Evolutionary conservation across 2,329 filamentous ascomycete species (phyloP), one percentile per base, ranked within the genome.

Genomic region (Didymellaceae sp.): DNA sequence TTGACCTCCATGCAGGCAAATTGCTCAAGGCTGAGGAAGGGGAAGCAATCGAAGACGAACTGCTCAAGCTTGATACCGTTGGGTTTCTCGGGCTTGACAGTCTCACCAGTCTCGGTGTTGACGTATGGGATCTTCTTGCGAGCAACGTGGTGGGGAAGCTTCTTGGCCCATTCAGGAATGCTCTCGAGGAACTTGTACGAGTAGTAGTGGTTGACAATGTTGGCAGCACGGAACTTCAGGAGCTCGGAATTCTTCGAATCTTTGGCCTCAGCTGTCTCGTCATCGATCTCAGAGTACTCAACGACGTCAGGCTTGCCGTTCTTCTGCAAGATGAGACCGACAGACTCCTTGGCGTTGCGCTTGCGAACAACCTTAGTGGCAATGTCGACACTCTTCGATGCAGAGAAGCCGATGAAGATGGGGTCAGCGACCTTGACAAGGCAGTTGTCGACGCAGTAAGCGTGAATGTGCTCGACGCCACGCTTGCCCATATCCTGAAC

Each of bases 181-280:
- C 85, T 88, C 74, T 96, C 89, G 39, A 99, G 83, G 83, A 97
- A 97, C 62, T 83, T 79, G 81, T 92, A 93, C 37, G 91, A 96
- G 80, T 99, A 99, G 84, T 97, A 99, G 82, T 99, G 94, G 82
- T 99, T 99, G 78, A 99, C 94, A 65, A 99, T 99, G 80, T 99
- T 99, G 69, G 93, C 94, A 50, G 94, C 93, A 56, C 94, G 89
- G 86, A 96, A 97, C 77, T 93, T 95, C 71, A 99, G 86, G 45
- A 97, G 81, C 50, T 85, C 86, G 3, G 85, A 80, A 67, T 96
- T 86, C 75, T 89, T 89, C 45, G 87, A 77, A 71, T 99, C 94
- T 71, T 87, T 85, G 60, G 92, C 93, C 76, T 95, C 90, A 50
- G 93, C 89, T n/a, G 90, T 94, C 57, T 85, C 87, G 60, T 84